Evolutionary conservation across 78 protist species (phyloP), one percentile per base, ranked within the genome.

Genomic region (Chrysochromulina tobinii): DNA sequence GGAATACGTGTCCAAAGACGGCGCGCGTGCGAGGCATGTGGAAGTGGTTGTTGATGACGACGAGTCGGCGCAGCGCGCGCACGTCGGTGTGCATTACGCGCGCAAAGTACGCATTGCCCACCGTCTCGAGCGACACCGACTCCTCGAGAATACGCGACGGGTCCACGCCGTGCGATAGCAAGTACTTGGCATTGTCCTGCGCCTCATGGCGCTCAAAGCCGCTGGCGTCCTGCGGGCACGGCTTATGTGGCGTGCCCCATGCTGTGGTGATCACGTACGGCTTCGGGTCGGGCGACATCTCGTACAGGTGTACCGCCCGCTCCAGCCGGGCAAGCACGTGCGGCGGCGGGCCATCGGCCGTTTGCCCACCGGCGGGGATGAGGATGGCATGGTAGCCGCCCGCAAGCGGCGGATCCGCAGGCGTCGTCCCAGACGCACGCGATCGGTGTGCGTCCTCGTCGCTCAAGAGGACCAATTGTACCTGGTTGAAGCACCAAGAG

Each of bases 21-120:
- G 81, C 88, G 18, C 55, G 38, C 25, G 92, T 81, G 59, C 92
- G 64, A 0, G 92, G 89, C 88, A 90, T 51, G 92, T 90, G 92
- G 67, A 79, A 90, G 21, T 21, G 27, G 73, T 57, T 81, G 75
- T 54, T 90, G 53, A 90, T 23, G n/a, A 90, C 81, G 59, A n/a
- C 61, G 54, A 90, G 81, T 15, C 17, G 7, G 17, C 88, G 84
- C 54, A 20, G 57, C 20, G 59, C 77, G n/a, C 66, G 68, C 53
- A 54, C 81, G 59, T 90, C 92, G 8, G 84, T 66, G 88, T 81
- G 88, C 88, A 79, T 5, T 51, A 77, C 8, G 14, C 92, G 81
- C 21, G 81, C 9, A 48, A 54, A 90, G 69, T 25, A 72, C 68
- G 92, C 92, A 25, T 90, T 90, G 57, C 92, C 85, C 23, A 81